Conservation (phyloP, 176 grass and related monocot genomes). For the Elaeis guineensis region DNA sequence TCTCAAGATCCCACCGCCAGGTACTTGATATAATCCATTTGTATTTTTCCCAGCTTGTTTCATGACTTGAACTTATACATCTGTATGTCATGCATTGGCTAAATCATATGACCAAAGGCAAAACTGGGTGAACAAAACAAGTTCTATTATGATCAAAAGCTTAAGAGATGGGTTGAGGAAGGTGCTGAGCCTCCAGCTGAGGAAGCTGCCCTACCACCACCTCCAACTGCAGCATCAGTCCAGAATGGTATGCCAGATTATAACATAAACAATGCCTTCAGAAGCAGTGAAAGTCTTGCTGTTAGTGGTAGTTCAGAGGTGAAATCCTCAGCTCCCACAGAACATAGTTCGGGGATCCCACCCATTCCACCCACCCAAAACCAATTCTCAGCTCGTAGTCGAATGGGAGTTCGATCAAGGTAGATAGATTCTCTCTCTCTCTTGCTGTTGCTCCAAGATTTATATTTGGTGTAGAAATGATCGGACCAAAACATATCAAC, state of each 20-base stretch:
- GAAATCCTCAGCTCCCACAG: slow-evolving; percentile 30
- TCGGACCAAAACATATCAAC: slow-evolving; percentile 7
- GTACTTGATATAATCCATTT: slow-evolving; percentile 25
- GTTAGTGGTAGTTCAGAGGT: slow-evolving; percentile 32
- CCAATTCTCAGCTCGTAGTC: slow-evolving; percentile 80
- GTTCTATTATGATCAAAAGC: slow-evolving; percentile 89
- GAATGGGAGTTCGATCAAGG: slow-evolving; percentile 84
- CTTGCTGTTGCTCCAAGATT: too few species aligned
- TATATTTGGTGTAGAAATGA: not conserved
- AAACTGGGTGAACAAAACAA: slow-evolving; percentile 89
- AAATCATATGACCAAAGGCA: slow-evolving; percentile 33
- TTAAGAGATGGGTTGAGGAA: slow-evolving; percentile 98
- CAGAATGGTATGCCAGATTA: slow-evolving; percentile 58
- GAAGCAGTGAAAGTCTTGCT: slow-evolving; percentile 22
- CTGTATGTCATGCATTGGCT: too few species aligned
- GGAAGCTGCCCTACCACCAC: slow-evolving; percentile 66
- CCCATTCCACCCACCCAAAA: slow-evolving; percentile 83
- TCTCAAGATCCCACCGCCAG: slow-evolving; percentile 75
- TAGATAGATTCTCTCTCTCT: slow-evolving; percentile 4
- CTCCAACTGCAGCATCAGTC: slow-evolving; percentile 60
- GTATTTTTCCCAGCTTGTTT: too few species aligned
- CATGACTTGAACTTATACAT: too few species aligned
- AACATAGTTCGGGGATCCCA: slow-evolving; percentile 53
- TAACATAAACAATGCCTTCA: slow-evolving; percentile 40
- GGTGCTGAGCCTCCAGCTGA: slow-evolving; percentile 60